phyloP scores from a whole-genome alignment of 495 filamentous ascomycete species.

The Chaetomium tenue region DNA sequence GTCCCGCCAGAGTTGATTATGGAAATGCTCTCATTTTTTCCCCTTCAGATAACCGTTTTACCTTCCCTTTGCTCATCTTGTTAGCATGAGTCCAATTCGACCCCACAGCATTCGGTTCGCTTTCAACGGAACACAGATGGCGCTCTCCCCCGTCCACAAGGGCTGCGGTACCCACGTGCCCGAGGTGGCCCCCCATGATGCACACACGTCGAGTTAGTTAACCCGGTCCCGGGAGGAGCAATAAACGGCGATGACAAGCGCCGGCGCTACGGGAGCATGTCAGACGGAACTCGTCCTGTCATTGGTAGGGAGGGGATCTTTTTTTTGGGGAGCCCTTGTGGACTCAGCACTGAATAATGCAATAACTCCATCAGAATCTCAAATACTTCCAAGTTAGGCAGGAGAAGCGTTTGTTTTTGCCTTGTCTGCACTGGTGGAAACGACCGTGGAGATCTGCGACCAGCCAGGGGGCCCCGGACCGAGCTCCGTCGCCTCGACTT shows the following conservation, averaged over 20 bases:
- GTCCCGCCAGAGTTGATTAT: too few species aligned
- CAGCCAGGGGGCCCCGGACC: background rate
- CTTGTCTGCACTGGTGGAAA: background rate
- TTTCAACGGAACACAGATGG: background rate
- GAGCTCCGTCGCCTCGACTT: background rate
- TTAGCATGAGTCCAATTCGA: too few species aligned
- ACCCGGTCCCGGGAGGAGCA: slow-evolving; percentile 15
- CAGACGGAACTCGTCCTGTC: slow-evolving; percentile 8
- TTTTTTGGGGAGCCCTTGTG: background rate
- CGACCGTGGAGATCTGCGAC: background rate
- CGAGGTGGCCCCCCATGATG: slow-evolving; percentile 2
- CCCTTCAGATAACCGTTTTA: too few species aligned
- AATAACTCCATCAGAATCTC: background rate
- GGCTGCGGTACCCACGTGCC: slow-evolving; percentile 1
- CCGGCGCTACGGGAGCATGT: slow-evolving; percentile 18
- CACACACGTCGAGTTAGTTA: background rate
- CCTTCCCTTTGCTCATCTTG: too few species aligned
- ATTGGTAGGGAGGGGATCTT: slow-evolving; percentile 3
- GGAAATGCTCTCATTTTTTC: too few species aligned
- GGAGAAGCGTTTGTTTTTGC: background rate
- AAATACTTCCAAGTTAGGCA: slow-evolving; percentile 11
- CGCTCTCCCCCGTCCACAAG: background rate
- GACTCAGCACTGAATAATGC: slow-evolving; percentile 4
- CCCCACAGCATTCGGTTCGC: too few species aligned
- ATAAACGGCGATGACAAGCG: slow-evolving; percentile 14